phyloP scores from a whole-genome alignment of 139 green algal genomes.

The Pleodorina starrii region DNA sequence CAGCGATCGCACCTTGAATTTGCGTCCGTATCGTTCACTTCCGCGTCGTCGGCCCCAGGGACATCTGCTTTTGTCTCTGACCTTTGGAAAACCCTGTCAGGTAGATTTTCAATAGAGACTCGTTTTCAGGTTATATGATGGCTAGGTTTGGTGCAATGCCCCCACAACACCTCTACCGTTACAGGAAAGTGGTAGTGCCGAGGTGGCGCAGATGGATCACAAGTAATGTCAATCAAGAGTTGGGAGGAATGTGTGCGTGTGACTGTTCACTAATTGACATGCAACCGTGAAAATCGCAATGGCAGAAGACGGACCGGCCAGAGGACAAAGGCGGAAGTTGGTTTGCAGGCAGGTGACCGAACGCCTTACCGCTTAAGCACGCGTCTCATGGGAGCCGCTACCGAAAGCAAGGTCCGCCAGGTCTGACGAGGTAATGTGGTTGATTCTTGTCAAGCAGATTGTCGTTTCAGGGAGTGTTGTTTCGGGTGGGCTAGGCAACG shows the following conservation, averaged over 20 bases:
- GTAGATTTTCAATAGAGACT: no score
- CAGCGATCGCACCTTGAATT: background rate
- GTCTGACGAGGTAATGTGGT: background rate
- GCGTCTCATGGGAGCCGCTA: background rate
- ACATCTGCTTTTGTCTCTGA: background rate
- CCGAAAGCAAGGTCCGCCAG: background rate
- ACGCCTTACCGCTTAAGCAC: conserved; percentile 22
- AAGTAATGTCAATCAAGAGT: background rate
- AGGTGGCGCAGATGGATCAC: no score
- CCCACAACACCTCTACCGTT: no score
- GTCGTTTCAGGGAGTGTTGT: conserved; percentile 8
- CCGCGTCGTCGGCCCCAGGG: background rate
- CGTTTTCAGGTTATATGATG: background rate
- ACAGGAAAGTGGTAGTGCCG: no score
- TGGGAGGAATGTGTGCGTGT: background rate
- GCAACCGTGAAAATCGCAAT: background rate
- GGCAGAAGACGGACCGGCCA: background rate
- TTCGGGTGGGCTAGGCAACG: background rate
- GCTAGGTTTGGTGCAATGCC: no score
- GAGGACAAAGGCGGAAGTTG: background rate
- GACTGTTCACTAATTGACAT: background rate
- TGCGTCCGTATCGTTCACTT: background rate
- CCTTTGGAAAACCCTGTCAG: background rate
- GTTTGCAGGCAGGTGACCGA: background rate
- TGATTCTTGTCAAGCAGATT: background rate